Conservation (phyloP, 176 grass and related monocot genomes). For the Pharus latifolius region DNA sequence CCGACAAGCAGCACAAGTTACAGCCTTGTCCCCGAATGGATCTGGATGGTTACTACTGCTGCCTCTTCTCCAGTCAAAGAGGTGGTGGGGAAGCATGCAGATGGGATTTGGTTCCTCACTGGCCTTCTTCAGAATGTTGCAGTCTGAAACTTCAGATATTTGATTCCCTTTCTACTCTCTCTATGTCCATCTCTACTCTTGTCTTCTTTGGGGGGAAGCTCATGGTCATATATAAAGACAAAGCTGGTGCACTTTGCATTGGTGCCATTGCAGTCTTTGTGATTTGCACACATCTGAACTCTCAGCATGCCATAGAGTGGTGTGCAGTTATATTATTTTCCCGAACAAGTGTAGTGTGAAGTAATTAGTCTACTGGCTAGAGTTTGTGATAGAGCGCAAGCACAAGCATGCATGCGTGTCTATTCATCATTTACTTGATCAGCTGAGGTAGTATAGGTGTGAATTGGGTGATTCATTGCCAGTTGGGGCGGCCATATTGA, state of each 20-base stretch:
- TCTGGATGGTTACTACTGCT: too few relatives aligned
- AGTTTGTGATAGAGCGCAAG: too few relatives aligned
- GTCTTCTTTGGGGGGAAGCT: not conserved
- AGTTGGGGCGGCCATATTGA: not conserved
- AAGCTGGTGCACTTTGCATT: not conserved
- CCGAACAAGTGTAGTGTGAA: too few relatives aligned
- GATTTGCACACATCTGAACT: not conserved
- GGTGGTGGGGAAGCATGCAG: not conserved
- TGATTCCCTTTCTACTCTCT: not conserved
- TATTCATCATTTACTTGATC: too few relatives aligned
- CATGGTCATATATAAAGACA: not conserved
- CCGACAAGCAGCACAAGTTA: conserved; percentile 19
- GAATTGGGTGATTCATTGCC: too few relatives aligned
- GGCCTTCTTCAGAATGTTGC: not conserved
- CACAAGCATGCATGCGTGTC: too few relatives aligned
- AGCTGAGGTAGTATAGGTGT: too few relatives aligned
- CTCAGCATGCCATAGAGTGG: too few relatives aligned
- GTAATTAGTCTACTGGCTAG: too few relatives aligned
- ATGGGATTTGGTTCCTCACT: not conserved
- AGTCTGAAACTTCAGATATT: too few relatives aligned
- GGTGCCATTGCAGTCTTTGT: not conserved
- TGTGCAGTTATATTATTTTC: too few relatives aligned
- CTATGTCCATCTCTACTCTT: rapidly evolving
- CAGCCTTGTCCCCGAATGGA: not conserved
- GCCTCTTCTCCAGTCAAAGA: conserved; percentile 7